Evolutionary conservation across 768 basidiomycete genomes (phyloP).

Genomic region (Collybiopsis confluens): DNA sequence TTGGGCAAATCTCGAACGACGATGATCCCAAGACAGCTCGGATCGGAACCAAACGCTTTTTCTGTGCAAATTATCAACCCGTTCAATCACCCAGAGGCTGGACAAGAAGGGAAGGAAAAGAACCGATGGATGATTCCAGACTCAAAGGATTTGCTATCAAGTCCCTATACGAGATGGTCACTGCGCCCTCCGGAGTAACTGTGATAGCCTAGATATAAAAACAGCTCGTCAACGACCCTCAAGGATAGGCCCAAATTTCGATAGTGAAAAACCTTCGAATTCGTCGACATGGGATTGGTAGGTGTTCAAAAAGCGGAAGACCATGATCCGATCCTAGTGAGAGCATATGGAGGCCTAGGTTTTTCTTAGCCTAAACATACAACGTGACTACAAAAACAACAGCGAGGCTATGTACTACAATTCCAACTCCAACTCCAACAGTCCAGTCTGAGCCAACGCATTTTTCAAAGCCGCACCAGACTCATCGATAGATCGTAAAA

Average conservation of each 20-base stretch:
- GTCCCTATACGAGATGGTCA: constrained; percentile 59
- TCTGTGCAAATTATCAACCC: constrained; percentile 44
- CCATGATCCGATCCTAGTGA: too few relatives aligned
- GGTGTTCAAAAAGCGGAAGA: too few relatives aligned
- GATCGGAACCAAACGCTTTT: constrained; percentile 78
- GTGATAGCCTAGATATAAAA: constrained; percentile 18
- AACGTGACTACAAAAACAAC: too few relatives aligned
- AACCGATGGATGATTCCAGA: constrained; percentile 61
- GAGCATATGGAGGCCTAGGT: too few relatives aligned
- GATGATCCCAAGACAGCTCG: constrained; percentile 75
- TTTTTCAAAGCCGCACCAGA: constrained; percentile 65
- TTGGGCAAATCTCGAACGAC: constrained; percentile 77
- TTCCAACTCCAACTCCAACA: too few relatives aligned
- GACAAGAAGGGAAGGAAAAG: constrained; percentile 12
- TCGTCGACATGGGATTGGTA: too few relatives aligned
- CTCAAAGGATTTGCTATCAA: constrained; percentile 50
- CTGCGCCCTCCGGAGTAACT: constrained; percentile 44
- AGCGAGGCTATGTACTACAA: too few relatives aligned
- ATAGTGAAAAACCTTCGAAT: too few relatives aligned
- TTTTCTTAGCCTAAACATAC: too few relatives aligned
- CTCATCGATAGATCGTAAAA: constrained; percentile 90
- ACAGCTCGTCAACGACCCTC: background rate
- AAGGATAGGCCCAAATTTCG: background rate
- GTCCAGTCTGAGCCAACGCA: constrained; percentile 52
- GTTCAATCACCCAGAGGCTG: constrained; percentile 1